These are phyloP conservation scores for Byssoonygena ceratinophila DNA, from an alignment of 2,329 filamentous ascomycete genomes.

Conservation along the genomic window DNA sequence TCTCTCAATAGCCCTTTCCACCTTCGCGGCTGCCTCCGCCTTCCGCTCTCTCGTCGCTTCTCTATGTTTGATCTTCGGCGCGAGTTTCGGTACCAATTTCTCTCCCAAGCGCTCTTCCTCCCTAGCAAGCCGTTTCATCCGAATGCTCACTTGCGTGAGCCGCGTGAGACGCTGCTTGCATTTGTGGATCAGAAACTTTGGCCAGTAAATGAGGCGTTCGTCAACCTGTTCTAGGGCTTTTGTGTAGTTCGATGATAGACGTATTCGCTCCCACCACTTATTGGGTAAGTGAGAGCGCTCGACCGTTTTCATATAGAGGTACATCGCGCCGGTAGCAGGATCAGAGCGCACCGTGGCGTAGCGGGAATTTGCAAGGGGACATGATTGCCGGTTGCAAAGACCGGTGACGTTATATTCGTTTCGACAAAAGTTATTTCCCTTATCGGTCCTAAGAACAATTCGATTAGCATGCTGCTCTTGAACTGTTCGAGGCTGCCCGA, in stretches of 20 bases:
- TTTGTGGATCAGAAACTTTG: slow-evolving; percentile 85
- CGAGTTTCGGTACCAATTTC: slow-evolving; percentile 74
- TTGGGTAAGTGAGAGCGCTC: slow-evolving; percentile 79
- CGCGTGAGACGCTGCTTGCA: slow-evolving; percentile 93
- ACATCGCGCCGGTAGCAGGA: slow-evolving; percentile 68
- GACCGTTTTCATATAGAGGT: slow-evolving; percentile 93
- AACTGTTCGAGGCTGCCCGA: background rate
- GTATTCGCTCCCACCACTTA: slow-evolving; percentile 90
- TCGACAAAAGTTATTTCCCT: slow-evolving; percentile 85
- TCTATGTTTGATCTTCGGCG: slow-evolving; percentile 73
- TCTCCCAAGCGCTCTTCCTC: slow-evolving; percentile 87
- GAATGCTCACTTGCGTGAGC: slow-evolving; percentile 80
- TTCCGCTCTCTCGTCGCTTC: slow-evolving; percentile 67
- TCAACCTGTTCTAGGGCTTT: slow-evolving; percentile 83
- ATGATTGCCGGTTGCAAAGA: slow-evolving; percentile 76
- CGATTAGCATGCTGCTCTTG: slow-evolving; percentile 3
- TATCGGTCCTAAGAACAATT: slow-evolving; percentile 54
- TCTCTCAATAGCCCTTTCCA: slow-evolving; percentile 89
- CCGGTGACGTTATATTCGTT: slow-evolving; percentile 85
- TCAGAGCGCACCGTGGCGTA: slow-evolving; percentile 87
- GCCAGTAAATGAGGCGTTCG: slow-evolving; percentile 78
- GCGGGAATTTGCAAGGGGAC: slow-evolving; percentile 78
- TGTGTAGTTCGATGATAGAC: slow-evolving; percentile 79
- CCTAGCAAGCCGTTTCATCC: slow-evolving; percentile 63
- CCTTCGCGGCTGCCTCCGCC: slow-evolving; percentile 74